Percentiles rank a stretch among this genome's conserved stretches.
phyloP scores from a whole-genome alignment of 1,284 basidiomycete species.

The Ustilago nuda region DNA sequence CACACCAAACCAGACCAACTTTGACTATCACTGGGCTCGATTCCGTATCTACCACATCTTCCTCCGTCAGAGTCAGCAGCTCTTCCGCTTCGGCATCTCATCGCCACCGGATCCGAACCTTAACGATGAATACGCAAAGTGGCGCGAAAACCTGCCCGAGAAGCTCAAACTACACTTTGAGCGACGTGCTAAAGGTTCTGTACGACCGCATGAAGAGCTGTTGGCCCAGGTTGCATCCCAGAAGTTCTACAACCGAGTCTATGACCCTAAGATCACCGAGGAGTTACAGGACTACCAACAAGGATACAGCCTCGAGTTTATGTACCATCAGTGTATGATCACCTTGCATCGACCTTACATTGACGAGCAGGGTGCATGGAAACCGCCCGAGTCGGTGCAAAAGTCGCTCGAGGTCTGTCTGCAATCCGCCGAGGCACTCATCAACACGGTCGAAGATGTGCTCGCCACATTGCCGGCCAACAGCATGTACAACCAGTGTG shows the following conservation, averaged over 20 bases:
- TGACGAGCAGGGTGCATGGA: constrained; percentile 57
- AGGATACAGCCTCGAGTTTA: constrained; percentile 51
- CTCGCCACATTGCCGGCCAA: constrained; percentile 40
- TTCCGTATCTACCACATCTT: constrained; percentile 56
- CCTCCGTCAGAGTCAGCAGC: constrained; percentile 51
- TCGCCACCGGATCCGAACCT: constrained; percentile 46
- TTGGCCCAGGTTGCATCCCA: constrained; percentile 32
- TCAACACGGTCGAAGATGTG: constrained; percentile 52
- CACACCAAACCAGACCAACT: constrained; percentile 40
- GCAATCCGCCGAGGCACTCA: constrained; percentile 50
- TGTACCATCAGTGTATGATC: constrained; percentile 55
- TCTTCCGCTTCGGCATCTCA: constrained; percentile 56
- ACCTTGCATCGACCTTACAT: constrained; percentile 58
- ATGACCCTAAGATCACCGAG: constrained; percentile 45
- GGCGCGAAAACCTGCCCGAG: constrained; percentile 52
- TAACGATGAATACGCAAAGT: constrained; percentile 47
- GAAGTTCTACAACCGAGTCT: constrained; percentile 31
- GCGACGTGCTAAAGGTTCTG: constrained; percentile 34
- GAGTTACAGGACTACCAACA: constrained; percentile 53
- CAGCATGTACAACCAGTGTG: constrained; percentile 53
- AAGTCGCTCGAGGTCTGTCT: constrained; percentile 56
- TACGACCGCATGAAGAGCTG: constrained; percentile 37
- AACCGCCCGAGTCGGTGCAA: constrained; percentile 52
- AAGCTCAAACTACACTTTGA: constrained; percentile 48
- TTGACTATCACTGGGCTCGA: constrained; percentile 56